Conservation (phyloP, 176 grass and related monocot genomes). For the Pontederia crassipes region DNA sequence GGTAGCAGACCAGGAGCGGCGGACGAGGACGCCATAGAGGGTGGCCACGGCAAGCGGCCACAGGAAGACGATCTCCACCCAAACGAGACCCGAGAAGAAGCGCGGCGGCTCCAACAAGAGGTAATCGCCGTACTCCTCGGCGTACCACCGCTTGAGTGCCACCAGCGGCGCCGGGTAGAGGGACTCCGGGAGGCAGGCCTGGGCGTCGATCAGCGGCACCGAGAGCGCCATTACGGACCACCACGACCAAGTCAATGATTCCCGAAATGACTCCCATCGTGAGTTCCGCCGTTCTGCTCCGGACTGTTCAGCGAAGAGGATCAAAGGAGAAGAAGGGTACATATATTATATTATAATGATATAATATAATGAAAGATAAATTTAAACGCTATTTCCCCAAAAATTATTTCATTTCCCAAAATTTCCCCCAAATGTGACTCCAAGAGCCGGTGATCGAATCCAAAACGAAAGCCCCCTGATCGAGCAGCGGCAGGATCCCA, state of each 20-base stretch:
- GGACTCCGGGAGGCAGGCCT: slow-evolving; percentile 27
- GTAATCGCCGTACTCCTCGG: slow-evolving; percentile 52
- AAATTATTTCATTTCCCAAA: too few relatives aligned
- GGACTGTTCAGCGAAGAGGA: too few relatives aligned
- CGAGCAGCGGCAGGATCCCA: too few relatives aligned
- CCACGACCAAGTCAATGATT: slow-evolving; percentile 27
- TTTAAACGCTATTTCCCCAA: too few relatives aligned
- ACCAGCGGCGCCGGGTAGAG: slow-evolving; percentile 38
- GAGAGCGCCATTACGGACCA: slow-evolving; percentile 26
- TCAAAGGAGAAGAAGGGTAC: too few relatives aligned
- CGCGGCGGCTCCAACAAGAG: slow-evolving; percentile 36
- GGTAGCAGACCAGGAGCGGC: slow-evolving; percentile 55
- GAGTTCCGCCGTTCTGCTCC: too few relatives aligned
- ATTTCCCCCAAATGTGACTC: too few relatives aligned
- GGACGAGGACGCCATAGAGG: slow-evolving; percentile 48
- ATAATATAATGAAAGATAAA: too few relatives aligned
- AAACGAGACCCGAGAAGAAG: slow-evolving; percentile 53
- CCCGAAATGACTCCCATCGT: slow-evolving; percentile 44
- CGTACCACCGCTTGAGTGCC: slow-evolving; percentile 55
- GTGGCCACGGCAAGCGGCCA: slow-evolving; percentile 75
- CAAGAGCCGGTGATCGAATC: too few relatives aligned
- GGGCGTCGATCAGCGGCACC: slow-evolving; percentile 54
- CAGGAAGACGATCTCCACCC: slow-evolving; percentile 49
- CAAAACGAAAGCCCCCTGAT: too few relatives aligned
- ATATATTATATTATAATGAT: too few relatives aligned